Percentiles rank a stretch among this genome's conserved stretches.
Evolutionary conservation across 441 rosid genomes (phyloP).

Genomic region (Brassica balearica): DNA sequence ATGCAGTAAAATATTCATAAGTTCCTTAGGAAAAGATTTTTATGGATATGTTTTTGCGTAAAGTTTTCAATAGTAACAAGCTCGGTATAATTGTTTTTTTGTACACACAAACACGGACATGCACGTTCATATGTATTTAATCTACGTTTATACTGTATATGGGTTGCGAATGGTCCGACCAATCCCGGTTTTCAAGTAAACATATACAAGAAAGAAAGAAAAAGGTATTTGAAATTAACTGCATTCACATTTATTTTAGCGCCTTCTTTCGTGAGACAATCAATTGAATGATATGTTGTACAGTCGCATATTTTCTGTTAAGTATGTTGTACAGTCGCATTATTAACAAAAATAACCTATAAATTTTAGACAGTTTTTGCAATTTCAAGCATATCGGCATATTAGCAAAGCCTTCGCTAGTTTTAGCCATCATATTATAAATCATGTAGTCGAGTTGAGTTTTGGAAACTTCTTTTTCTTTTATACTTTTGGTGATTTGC

Average conservation of each 20-base stretch:
- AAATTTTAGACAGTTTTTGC: background rate
- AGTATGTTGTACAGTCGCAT: constrained; percentile 29
- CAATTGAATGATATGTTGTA: constrained; percentile 35
- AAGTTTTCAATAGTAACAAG: constrained; percentile 30
- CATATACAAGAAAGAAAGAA: background rate
- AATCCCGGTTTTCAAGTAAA: constrained; percentile 39
- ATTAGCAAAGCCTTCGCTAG: background rate
- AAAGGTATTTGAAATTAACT: constrained; percentile 25
- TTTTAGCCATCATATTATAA: background rate
- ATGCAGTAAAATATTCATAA: constrained; percentile 38
- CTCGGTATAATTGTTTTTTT: constrained; percentile 39
- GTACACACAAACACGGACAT: constrained; percentile 39
- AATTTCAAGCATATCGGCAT: constrained; percentile 15
- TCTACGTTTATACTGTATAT: constrained; percentile 23
- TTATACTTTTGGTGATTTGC: background rate
- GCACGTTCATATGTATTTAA: constrained; percentile 35
- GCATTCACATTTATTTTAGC: constrained; percentile 42
- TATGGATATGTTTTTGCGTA: constrained; percentile 28
- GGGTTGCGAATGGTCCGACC: constrained; percentile 43
- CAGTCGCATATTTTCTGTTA: constrained; percentile 10
- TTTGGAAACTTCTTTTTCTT: background rate
- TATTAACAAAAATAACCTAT: background rate
- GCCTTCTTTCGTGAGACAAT: constrained; percentile 39
- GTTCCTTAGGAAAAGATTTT: constrained; percentile 28
- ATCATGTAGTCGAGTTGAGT: background rate